Evolutionary conservation across 129 eudicot genomes (phyloP).

Genomic region (Apium graveolens): DNA sequence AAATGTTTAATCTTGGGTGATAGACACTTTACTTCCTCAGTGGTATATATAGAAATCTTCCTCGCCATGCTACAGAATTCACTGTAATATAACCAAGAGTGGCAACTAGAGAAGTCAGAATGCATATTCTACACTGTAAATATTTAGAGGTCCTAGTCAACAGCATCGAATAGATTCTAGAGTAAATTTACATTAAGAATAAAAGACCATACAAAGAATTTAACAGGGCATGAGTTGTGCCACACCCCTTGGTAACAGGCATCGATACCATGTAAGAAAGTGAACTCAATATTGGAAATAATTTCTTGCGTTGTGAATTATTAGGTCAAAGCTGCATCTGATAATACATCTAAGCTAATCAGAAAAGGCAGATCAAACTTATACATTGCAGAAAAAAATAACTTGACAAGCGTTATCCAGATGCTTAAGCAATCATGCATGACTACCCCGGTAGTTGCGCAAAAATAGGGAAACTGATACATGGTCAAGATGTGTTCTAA

Average conservation of each 20-base stretch:
- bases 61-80: slow-evolving; percentile 94
- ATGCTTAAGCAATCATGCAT: not conserved
- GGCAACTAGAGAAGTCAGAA: not conserved
- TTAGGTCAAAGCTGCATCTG: not conserved
- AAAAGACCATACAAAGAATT: not conserved
- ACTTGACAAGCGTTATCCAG: not conserved
- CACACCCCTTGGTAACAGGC: not conserved
- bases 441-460: not conserved
- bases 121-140: not conserved
- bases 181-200: not conserved
- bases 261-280: not conserved
- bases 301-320: not conserved
- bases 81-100: slow-evolving; percentile 30
- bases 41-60: slow-evolving; percentile 74
- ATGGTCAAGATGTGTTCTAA: not conserved
- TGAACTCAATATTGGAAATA: not conserved
- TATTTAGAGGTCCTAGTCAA: not conserved
- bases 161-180: too few species aligned
- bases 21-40: slow-evolving; percentile 86
- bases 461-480: not conserved
- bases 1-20: slow-evolving; percentile 63
- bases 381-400: not conserved
- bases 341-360: not conserved
- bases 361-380: not conserved
- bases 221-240: not conserved